Evolutionary conservation across 73 alveolate genomes (phyloP).

Genomic region (Stentor roeselii): DNA sequence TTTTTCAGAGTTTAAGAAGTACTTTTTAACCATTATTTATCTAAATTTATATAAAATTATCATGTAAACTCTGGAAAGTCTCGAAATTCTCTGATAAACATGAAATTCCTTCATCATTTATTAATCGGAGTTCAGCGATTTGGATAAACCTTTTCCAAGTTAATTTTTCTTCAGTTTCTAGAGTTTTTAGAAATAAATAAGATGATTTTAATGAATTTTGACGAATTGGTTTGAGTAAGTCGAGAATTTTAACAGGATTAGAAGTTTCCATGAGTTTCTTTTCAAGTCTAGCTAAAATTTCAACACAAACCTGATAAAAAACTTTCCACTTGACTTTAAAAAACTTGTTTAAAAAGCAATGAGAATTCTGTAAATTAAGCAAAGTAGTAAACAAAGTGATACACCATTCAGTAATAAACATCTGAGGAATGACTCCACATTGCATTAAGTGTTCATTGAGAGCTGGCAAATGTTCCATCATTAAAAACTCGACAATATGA

Average conservation of each 20-base stretch:
- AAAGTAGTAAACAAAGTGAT: neutral
- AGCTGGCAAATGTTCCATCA: conserved; percentile 11
- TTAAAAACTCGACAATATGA: neutral
- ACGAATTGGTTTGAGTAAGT: neutral
- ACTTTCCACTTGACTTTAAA: neutral
- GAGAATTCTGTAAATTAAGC: neutral
- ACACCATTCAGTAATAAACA: conserved; percentile 17
- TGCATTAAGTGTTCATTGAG: neutral
- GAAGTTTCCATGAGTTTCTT: neutral
- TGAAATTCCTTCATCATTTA: neutral
- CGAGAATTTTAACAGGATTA: neutral
- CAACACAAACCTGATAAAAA: neutral
- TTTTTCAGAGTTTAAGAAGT: neutral
- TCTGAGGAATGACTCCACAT: neutral
- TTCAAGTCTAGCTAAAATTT: conserved; percentile 3
- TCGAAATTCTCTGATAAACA: neutral
- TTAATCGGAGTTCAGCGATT: neutral
- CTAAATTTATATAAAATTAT: too few relatives aligned
- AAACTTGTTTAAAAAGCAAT: neutral
- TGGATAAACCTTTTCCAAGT: neutral
- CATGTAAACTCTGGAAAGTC: too few relatives aligned
- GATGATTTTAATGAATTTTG: neutral
- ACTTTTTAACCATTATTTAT: neutral
- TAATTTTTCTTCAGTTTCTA: neutral
- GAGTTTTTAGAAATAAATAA: neutral